Evolutionary conservation across 1,284 basidiomycete species (phyloP).

Genomic region (Serendipita sp.): DNA sequence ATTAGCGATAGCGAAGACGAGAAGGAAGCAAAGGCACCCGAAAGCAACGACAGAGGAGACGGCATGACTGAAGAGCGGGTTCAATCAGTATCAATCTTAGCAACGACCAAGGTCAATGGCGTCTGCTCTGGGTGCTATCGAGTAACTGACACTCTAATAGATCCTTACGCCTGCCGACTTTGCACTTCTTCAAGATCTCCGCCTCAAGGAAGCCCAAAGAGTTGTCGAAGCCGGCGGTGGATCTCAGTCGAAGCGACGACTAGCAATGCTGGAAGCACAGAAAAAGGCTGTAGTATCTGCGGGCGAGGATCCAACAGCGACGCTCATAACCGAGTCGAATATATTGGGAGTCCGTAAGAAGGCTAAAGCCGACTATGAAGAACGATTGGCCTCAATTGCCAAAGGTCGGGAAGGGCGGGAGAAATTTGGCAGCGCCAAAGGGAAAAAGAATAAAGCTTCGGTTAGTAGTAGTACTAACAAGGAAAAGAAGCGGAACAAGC

Average conservation of each 20-base stretch:
- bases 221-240: conserved; percentile 62
- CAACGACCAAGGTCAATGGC: conserved; percentile 57
- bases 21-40: conserved; percentile 24
- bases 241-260: conserved; percentile 60
- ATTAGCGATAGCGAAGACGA: conserved; percentile 83
- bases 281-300: conserved; percentile 35
- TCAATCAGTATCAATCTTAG: conserved; percentile 40
- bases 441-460: conserved; percentile 71
- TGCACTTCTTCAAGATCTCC: conserved; percentile 80
- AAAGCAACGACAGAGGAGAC: conserved; percentile 15
- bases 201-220: conserved; percentile 65
- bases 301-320: conserved; percentile 34
- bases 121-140: not conserved
- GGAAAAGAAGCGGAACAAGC: conserved; percentile 84
- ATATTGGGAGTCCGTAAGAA: conserved; percentile 94
- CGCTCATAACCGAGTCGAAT: conserved; percentile 78
- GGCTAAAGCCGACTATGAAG: conserved; percentile 86
- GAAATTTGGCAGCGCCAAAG: conserved; percentile 82
- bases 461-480: conserved; percentile 77
- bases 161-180: conserved; percentile 98
- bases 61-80: conserved; percentile 15
- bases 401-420: conserved; percentile 91
- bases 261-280: conserved; percentile 58
- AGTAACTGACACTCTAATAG: conserved; percentile 26
- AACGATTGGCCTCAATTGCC: conserved; percentile 82